Conservation (phyloP, 805 yeast genomes). For the Wickerhamomyces sydowiorum region DNA sequence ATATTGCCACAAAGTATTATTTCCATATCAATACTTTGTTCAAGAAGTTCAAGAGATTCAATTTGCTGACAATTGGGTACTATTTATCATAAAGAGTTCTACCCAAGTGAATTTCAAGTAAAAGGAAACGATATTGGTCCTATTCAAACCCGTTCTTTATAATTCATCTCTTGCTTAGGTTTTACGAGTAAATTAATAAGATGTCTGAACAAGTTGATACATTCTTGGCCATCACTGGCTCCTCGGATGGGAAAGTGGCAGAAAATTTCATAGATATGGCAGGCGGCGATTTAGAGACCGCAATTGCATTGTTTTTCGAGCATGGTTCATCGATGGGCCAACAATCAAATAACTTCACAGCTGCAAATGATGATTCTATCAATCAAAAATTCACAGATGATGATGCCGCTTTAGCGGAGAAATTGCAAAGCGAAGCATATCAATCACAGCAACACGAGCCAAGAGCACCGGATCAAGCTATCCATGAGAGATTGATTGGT, state of each 20-base stretch:
- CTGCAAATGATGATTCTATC: too few species aligned
- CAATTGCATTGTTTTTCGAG: slow-evolving; percentile 80
- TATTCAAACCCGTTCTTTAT: too few species aligned
- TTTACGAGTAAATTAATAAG: background rate
- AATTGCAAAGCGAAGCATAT: slow-evolving; percentile 61
- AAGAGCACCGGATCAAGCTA: slow-evolving; percentile 72
- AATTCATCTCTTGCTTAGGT: slow-evolving; percentile 1
- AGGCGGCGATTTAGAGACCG: slow-evolving; percentile 72
- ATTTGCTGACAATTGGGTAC: background rate
- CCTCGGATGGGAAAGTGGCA: slow-evolving; percentile 62
- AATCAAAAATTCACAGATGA: slow-evolving; percentile 17
- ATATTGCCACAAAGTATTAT: too few species aligned
- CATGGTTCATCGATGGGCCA: slow-evolving; percentile 34
- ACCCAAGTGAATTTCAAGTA: too few species aligned
- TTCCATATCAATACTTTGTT: background rate
- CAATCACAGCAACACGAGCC: slow-evolving; percentile 37
- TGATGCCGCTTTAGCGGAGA: slow-evolving; percentile 54
- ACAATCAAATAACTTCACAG: slow-evolving; percentile 1
- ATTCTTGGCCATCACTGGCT: slow-evolving; percentile 81
- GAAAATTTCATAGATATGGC: slow-evolving; percentile 73
- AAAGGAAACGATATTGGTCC: too few species aligned
- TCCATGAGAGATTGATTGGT: slow-evolving; percentile 72
- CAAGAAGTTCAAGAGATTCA: background rate
- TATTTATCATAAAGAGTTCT: too few species aligned
- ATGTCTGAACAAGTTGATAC: slow-evolving; percentile 52